Base-by-base conservation (phyloP, 2,329 filamentous ascomycete species). In the Endocalyx cinctus region DNA sequence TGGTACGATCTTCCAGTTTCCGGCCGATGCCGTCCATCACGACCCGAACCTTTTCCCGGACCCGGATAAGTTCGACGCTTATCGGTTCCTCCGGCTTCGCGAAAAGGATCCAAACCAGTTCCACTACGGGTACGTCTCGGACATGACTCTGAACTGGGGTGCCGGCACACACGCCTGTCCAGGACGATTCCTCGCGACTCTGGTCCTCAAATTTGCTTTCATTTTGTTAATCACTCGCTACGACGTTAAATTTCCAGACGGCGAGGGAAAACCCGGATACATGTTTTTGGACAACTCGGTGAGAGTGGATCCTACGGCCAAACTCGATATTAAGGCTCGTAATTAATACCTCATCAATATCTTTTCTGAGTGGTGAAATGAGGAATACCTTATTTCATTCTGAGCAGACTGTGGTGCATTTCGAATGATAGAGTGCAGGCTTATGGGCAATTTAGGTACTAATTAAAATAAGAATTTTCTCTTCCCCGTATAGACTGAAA, bases 1-100 rank as follows among this genome's bases (percentile, higher is more conserved):
- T 6, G 35, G 35, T 5, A 34, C 26, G 10, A 19, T 31, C 11
- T 15, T 38, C 4, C 30, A 31, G 3, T 31, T 38, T n/a, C 35
- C 35, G 5, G 29, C 31, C 11, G 26, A 25, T n/a, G 29, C 22
- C 10, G 33, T 38, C 5, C 35, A 38, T 18, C 25, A 34, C 7
- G 31, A 38, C 15, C n/a, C 19, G 16, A 6, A 13, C 5, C 7
- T 33, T 5, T 38, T 33, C 16, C 19, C 31, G 11, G 25, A 26
- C 4, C 27, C 35, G 10, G 25, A 26, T 10, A 20, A 6, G 14
- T 33, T 38, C 11, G 31, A 38, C 16, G 30, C 30, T 2, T 38
- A 34, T 12, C 31, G 35, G 7, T 38, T 38, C 10, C 26, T 25
- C 20, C 19, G 15, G 12, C 15, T 29, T n/a, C n/a, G 17, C 13